These are phyloP conservation scores for Rhodotorula toruloides DNA, from an alignment of 768 basidiomycete species.

Conservation along the genomic window DNA sequence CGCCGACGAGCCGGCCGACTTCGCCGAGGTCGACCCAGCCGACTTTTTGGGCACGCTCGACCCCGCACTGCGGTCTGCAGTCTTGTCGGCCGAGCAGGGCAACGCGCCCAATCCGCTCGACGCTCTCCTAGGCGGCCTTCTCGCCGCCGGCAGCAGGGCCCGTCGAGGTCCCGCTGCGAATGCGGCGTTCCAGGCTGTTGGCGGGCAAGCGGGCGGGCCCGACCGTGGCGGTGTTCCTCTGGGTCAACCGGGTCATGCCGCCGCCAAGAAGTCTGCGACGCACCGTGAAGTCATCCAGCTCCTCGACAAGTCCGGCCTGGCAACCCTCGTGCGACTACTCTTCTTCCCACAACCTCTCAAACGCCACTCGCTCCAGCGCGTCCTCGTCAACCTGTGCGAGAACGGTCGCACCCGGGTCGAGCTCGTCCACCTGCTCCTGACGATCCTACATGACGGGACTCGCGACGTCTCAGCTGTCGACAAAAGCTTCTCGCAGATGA, in stretches of 20 bases:
- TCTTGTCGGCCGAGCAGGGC: constrained; percentile 74
- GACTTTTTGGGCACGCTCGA: constrained; percentile 89
- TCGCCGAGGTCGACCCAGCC: constrained; percentile 74
- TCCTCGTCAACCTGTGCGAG: constrained; percentile 91
- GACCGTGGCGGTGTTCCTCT: no score
- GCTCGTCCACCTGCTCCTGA: constrained; percentile 87
- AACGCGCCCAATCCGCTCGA: constrained; percentile 80
- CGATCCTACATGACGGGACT: constrained; percentile 88
- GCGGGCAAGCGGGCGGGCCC: no score
- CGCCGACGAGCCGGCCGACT: constrained; percentile 46
- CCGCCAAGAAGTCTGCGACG: constrained; percentile 48
- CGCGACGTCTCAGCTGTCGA: constrained; percentile 84
- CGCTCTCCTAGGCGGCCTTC: constrained; percentile 63
- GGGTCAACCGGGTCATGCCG: no score
- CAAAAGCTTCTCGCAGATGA: constrained; percentile 87
- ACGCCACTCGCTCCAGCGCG: constrained; percentile 77
- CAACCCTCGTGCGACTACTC: constrained; percentile 80
- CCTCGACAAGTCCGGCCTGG: constrained; percentile 81
- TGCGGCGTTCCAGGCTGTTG: no score
- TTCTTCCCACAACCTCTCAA: constrained; percentile 92
- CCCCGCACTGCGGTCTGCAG: constrained; percentile 80
- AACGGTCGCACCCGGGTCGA: constrained; percentile 86
- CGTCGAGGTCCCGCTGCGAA: background rate
- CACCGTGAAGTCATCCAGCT: constrained; percentile 75
- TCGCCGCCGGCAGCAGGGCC: no score